These are phyloP conservation scores for Nidularia sp. DNA, from an alignment of 768 basidiomycete species.

Conservation along the genomic window DNA sequence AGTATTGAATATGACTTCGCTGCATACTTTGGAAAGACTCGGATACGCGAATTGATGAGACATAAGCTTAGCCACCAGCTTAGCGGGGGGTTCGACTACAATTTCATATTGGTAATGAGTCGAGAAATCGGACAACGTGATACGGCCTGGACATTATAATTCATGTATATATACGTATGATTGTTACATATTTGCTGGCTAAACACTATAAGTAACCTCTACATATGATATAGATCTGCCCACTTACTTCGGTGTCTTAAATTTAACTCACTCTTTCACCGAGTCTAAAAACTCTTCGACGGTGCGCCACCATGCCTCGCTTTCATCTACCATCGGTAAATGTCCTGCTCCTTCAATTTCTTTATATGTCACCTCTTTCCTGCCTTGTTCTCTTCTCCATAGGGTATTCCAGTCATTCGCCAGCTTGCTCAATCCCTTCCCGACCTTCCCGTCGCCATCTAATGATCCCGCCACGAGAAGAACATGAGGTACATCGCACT, in stretches of 20 bases:
- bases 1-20: too few relatives aligned
- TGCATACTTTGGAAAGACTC: too few relatives aligned
- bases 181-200: too few relatives aligned
- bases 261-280: neutral
- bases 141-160: too few relatives aligned
- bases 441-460: conserved; percentile 46
- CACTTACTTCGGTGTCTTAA: neutral
- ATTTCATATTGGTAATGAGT: too few relatives aligned
- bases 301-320: conserved; percentile 32
- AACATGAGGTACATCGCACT: conserved; percentile 18
- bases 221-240: neutral
- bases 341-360: conserved; percentile 38
- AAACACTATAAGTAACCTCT: too few relatives aligned
- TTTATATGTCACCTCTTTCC: conserved; percentile 15
- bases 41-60: too few relatives aligned
- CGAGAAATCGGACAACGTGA: too few relatives aligned
- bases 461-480: conserved; percentile 43
- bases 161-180: too few relatives aligned
- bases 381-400: conserved; percentile 7
- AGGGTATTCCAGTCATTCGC: conserved; percentile 25
- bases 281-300: conserved; percentile 9
- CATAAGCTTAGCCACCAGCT: too few relatives aligned
- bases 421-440: conserved; percentile 28
- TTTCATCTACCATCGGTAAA: conserved; percentile 50
- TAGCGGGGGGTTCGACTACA: too few relatives aligned